A percentile compares a stretch with the other conserved stretches of the same genome.
Evolutionary conservation across 106 monocot species (phyloP).

Genomic region (Cymbidium sinense): DNA sequence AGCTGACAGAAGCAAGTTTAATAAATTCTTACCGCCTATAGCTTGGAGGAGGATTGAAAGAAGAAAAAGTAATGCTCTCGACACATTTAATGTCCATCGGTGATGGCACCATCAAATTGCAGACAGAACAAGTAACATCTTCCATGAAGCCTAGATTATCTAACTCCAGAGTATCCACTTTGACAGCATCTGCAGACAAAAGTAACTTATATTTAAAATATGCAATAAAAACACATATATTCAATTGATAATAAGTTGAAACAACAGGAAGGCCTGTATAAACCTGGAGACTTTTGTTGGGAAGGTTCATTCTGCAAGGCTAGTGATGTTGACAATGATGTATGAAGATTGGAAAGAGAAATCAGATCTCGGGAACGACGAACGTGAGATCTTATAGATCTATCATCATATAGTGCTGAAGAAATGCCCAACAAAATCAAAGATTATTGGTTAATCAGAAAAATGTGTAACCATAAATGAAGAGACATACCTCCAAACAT

Average conservation of each 20-base stretch:
- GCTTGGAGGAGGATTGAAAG: constrained; percentile 95
- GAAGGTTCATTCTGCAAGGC: constrained; percentile 73
- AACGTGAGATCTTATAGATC: constrained; percentile 91
- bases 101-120: constrained; percentile 40
- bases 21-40: constrained; percentile 60
- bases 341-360: constrained; percentile 65
- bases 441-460: neutral
- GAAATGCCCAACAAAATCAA: constrained; percentile 7
- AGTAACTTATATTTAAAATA: neutral
- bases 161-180: constrained; percentile 55
- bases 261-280: neutral
- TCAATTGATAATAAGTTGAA: neutral
- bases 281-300: constrained; percentile 59
- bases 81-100: constrained; percentile 59
- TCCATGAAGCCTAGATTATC: constrained; percentile 85
- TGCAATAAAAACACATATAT: neutral
- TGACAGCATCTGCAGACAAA: constrained; percentile 12
- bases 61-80: constrained; percentile 81
- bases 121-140: constrained; percentile 50
- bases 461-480: neutral
- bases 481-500: constrained; percentile 68
- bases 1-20: neutral
- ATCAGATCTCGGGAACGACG: constrained; percentile 73
- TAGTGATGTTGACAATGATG: constrained; percentile 78
- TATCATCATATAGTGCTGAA: constrained; percentile 95